Evolutionary conservation across 2,329 filamentous ascomycete genomes (phyloP), one percentile per base, ranked within the genome.

Genomic region (Talaromyces albobiverticillius): DNA sequence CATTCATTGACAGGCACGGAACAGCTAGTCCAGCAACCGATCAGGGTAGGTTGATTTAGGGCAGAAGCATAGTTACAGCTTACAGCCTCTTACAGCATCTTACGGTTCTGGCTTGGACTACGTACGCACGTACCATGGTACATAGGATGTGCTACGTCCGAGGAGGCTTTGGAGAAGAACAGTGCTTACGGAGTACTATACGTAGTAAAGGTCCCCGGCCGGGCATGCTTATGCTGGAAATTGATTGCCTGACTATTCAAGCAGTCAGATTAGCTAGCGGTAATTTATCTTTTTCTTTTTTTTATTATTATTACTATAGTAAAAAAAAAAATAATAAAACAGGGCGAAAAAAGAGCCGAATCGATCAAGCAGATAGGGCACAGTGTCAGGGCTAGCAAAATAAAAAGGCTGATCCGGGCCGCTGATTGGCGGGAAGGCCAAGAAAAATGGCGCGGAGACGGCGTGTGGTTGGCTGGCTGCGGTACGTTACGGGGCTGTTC

Each of bases 241-340:
- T 16, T 40, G 36, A 40, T 40, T 40, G 36, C 36, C 20, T 40
- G 36, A 22, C n/a, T 20, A 11, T 29, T 14, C 22, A 36, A 45
- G 40, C 49, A 51, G 49, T 51, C 41, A 31, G 16, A 16, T 51
- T 52, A 46, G 50, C 50, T 52, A 52, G 50, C 50, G 41, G 50
- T 52, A 52, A 52, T n/a, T 46, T 45, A 38, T 20, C 20, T 18
- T 16, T 20, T 40, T 40, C 16, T 40, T 18, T 40, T 40, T 22
- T 8, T 29, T 29, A 16, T 36, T n/a, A 16, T 36, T 36, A 16
- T 18, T 14, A 36, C n/a, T 36, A 14, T 46, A 11, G 8, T 14
- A 3, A 2, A 40, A 40, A 38, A 31, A 38, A 22, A 31, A 38
- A 16, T 8, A 46, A 46, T 26, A 29, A 43, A 42, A 51, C n/a